Base-by-base conservation (phyloP, 176 grass and related monocot species). In the Ampelocalamus luodianensis region DNA sequence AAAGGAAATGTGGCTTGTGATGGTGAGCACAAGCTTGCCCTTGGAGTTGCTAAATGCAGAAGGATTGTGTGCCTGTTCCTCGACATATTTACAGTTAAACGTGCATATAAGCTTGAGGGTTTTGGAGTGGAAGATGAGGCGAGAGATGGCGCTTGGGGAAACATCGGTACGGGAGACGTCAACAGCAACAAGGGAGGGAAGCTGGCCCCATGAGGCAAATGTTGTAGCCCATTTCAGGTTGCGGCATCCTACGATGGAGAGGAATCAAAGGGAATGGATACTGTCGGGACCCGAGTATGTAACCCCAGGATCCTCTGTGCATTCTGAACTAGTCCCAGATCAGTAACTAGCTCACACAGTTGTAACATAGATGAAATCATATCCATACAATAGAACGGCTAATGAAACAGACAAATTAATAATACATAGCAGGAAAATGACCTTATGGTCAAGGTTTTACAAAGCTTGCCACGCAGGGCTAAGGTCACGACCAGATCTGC, bases 101-200 rank as follows among this genome's bases (percentile, higher is more conserved):
- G 90, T 27, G 3, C 83, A 93, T 46, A 96, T 72, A 74, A 99
- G 76, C 74, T 92, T 90, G 48, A 99, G 82, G 70, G 88, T 96
- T 88, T 96, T 92, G 43, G 97, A 89, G 27, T 86, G 87, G 18
- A 85, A 91, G 56, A 96, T 86, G 72, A 99, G 80, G 46, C 93
- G 87, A 22, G 90, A 91, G 13, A 99, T 62, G 24, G 90, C 82
- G 45, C 54, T 94, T 67, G 93, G 81, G 45, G 93, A 82, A 8
- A 92, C 76, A 81, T 99, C 97, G 1, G 97, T 99, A 46, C 92
- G 91, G 14, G 97, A 96, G 68, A 94, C 84, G 39, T 99, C 97
- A 22, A 99, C 32, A 20, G 88, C 91, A 7, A 96, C 65, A 79
- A 99, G 91, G 83, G 79, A 92, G 24, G 93, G 90, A 43, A 99